These are phyloP conservation scores for Termitomyces bulborhizus DNA, from an alignment of 768 basidiomycete species.

Conservation along the genomic window DNA sequence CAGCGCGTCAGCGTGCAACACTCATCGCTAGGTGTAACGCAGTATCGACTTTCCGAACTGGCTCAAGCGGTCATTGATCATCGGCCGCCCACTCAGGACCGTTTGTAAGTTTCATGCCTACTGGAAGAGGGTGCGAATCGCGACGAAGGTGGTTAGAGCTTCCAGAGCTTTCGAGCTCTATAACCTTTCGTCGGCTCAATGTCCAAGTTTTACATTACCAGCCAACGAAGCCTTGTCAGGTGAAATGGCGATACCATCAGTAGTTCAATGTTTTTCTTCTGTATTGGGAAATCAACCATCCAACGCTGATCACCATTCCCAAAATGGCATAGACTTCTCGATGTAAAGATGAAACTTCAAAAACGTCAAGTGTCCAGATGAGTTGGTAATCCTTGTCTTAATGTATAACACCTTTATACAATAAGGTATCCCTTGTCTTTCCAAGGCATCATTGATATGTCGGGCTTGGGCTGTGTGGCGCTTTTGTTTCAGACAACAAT, in stretches of 20 bases:
- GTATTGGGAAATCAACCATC: neutral
- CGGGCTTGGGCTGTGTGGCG: neutral
- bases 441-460: neutral
- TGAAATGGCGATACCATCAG: neutral
- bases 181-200: neutral
- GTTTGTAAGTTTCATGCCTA: neutral
- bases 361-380: neutral
- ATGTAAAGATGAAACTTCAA: neutral
- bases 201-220: neutral
- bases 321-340: neutral
- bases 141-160: neutral
- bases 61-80: neutral
- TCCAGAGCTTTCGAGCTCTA: neutral
- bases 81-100: too few species aligned
- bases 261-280: neutral
- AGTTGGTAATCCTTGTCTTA: neutral
- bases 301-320: neutral
- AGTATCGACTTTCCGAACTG: too few species aligned
- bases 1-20: neutral
- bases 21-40: neutral
- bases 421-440: neutral
- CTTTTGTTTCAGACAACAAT: constrained; percentile 4
- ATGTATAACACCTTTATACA: neutral
- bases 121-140: too few species aligned
- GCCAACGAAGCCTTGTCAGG: neutral